Evolutionary conservation across 495 filamentous ascomycete genomes (phyloP), one percentile per base, ranked within the genome.

Genomic region (Neurospora hispaniola): DNA sequence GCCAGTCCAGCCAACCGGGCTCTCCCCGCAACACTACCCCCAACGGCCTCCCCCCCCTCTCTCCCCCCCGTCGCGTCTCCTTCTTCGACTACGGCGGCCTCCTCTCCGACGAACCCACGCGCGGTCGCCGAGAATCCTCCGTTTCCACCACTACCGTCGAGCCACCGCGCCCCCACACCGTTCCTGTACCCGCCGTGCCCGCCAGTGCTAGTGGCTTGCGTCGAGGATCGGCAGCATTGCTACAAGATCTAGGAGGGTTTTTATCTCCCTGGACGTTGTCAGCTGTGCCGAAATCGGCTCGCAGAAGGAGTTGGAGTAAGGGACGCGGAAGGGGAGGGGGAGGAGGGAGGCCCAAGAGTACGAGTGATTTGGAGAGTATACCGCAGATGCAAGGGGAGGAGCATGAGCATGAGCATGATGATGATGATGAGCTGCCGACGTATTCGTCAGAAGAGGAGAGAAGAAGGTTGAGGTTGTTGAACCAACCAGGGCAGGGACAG

Each of bases 81-180:
- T 90, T 94, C 75, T 91, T 93, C 74, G 92, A 94, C 75, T 88
- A 90, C 39, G 91, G 91, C 42, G 89, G 89, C 6, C 81, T 93
- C 2, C 80, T 93, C 2, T 85, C 86, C 31, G 80, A 82, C n/a
- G 77, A 79, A 68, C 35, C 35, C 4, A 38, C 35, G 4, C 35
- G 35, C 35, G 35, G 35, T 38, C 35, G 35, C 35, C 35, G 35
- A 38, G 35, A 38, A 6, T 38, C 35, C 35, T 38, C 35, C 35
- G 35, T 6, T 38, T 38, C 35, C 3, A 66, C 74, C 69, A 74
- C 74, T 69, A 72, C 76, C 31, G 80, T n/a, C 43, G 69, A 81
- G 27, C 76, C 81, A 12, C 75, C 79, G 23, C 76, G 80, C 2
- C 78, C 80, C 2, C 77, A 75, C 11, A 69, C 69, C 8, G 69